Percentiles rank a stretch among this genome's conserved stretches.
These are phyloP conservation scores for Conticribra weissflogii DNA, from an alignment of 108 stramenopile genomes.

Conservation along the genomic window DNA sequence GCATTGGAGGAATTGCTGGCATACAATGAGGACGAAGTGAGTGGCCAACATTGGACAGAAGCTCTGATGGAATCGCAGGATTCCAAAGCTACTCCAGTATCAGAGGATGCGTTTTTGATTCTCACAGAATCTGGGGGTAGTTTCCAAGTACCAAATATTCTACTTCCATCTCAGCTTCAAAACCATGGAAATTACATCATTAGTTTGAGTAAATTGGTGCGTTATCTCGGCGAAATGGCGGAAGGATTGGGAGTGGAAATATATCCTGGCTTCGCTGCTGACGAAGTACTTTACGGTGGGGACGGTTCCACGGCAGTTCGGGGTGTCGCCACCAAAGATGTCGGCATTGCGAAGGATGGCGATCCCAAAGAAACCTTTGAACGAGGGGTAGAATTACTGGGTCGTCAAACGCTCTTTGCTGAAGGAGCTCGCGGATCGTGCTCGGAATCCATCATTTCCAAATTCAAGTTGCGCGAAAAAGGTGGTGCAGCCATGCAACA, in stretches of 20 bases:
- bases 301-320: slow-evolving; percentile 48
- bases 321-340: slow-evolving; percentile 97
- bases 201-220: slow-evolving; percentile 85
- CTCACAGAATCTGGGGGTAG: slow-evolving; percentile 72
- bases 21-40: slow-evolving; percentile 67
- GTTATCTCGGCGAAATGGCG: slow-evolving; percentile 95
- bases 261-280: slow-evolving; percentile 97
- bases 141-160: slow-evolving; percentile 72
- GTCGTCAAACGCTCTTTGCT: slow-evolving; percentile 96
- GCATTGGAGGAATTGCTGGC: slow-evolving; percentile 96
- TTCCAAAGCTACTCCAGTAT: slow-evolving; percentile 85
- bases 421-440: slow-evolving; percentile 98
- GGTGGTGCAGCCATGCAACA: slow-evolving; percentile 84
- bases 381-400: slow-evolving; percentile 95
- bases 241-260: slow-evolving; percentile 98
- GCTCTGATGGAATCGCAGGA: slow-evolving; percentile 62
- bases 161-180: slow-evolving; percentile 88
- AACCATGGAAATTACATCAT: slow-evolving; percentile 99
- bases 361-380: slow-evolving; percentile 91
- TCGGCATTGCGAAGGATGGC: slow-evolving; percentile 95
- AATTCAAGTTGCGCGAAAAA: slow-evolving; percentile 84
- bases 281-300: slow-evolving; percentile 88
- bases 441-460: slow-evolving; percentile 90
- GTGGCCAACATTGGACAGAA: slow-evolving; percentile 64
- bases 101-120: slow-evolving; percentile 84